Evolutionary conservation across 148 eudicot species (phyloP), one percentile per base, ranked within the genome.

Genomic region (Heliamphora exappendiculata): DNA sequence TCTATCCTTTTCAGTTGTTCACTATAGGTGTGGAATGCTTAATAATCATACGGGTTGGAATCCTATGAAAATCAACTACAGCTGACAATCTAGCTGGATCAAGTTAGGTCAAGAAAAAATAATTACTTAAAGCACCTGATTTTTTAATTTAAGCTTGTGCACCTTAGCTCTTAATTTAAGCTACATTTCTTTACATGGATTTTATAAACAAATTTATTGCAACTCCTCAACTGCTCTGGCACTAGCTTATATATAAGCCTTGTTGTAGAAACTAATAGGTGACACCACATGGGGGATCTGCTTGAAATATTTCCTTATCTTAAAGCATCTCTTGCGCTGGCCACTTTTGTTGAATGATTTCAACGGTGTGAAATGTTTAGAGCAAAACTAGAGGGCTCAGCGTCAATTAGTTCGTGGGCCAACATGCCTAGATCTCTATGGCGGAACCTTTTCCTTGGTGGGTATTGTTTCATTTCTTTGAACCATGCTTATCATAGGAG

Each of bases 61-160:
- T 29, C 49, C 49, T 39, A 11, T 20, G 4, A 67, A 67, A 12
- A 39, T 9, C 24, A 13, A 20, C 4, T 26, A 39, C 20, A 19
- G 70, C 26, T n/a, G 31, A 67, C 6, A 67, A 39, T 26, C 67
- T 62, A 62, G 67, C 36, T 65, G 29, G 70, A 44, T 66, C 29
- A 22, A 22, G 33, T 67, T 42, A 24, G 33, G 33, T 64, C n/a
- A 67, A 67, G 12, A 11, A 42, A 49, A 70, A 28, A 33, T 28
- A 70, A 28, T 6, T 17, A n/a, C 37, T n/a, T 16, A 36, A 60
- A 29, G 37, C 13, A 37, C 37, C 65, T 29, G 7, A 39, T 19
- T 34, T 3, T 36, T 7, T 19, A 39, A 39, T n/a, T 20, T n/a
- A 41, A 67, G 70, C 29, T 67, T n/a, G 29, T 41, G 70, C 70